Evolutionary conservation across 176 grass and related monocot species (phyloP).

Genomic region (Secale cereale): DNA sequence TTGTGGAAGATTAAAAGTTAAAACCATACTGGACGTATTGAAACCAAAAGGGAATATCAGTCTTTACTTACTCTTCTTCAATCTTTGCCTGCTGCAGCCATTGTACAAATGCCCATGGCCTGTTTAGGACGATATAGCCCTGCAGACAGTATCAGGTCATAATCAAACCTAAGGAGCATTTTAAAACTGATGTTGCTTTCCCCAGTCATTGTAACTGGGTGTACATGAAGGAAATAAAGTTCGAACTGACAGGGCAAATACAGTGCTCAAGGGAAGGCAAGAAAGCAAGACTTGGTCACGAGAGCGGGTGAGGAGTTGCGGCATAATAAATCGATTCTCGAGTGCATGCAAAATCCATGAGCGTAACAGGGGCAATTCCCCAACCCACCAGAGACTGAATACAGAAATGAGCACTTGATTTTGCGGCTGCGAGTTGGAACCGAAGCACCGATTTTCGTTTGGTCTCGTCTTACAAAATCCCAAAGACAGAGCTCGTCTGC

Average conservation of each 20-base stretch:
- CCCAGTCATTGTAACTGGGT: background rate
- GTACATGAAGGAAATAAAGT: background rate
- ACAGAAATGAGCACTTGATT: background rate
- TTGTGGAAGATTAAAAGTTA: background rate
- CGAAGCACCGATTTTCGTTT: background rate
- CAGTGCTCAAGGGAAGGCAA: background rate
- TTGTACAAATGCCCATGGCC: conserved; percentile 97
- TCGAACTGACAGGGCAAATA: background rate
- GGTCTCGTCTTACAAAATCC: background rate
- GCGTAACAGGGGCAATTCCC: no score
- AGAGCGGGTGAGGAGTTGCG: background rate
- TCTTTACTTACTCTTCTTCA: conserved; percentile 76
- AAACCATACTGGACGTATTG: background rate
- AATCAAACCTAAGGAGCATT: background rate
- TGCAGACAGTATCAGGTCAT: conserved; percentile 38
- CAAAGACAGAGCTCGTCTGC: background rate
- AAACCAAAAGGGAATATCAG: background rate
- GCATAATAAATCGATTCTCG: background rate
- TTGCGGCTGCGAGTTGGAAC: background rate
- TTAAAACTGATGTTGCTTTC: background rate
- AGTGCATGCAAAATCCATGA: background rate
- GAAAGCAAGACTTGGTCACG: background rate
- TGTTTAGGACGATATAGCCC: conserved; percentile 93
- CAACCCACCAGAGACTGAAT: background rate
- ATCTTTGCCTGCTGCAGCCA: conserved; percentile 89